Base-by-base conservation (phyloP, 495 filamentous ascomycete species). In the Neurospora pannonica region DNA sequence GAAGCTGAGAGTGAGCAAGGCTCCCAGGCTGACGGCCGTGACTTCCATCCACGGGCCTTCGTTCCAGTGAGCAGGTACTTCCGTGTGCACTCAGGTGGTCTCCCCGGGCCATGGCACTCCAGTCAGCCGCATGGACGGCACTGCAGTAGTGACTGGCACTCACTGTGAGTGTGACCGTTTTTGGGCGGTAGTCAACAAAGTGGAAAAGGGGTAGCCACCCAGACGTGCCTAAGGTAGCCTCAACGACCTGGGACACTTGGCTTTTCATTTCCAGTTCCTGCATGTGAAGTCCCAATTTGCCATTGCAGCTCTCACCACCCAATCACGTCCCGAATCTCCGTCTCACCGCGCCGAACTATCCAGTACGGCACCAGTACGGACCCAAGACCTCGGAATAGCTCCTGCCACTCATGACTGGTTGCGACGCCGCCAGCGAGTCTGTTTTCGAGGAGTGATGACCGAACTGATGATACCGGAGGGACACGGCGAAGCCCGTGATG, bases 251-350 rank as follows among this genome's bases (percentile, higher is more conserved):
- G n/a, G n/a, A 21, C 72, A 31, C 70, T 73, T 71, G 73, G 77
- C 19, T 28, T n/a, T 74, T 80, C 78, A 80, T 80, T 80, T 80
- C 78, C 76, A 69, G 75, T 75, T 76, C 74, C 77, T 80, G 78
- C 78, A 80, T 80, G 77, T 80, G 78, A 80, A 77, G 74, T 73
- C 71, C 73, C 42, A 42, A 72, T 72, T 69, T 71, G 70, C 73
- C 38, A 43, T 28, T 67, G n/a, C 38, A 75, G 67, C 46, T 73
- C 71, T 73, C 48, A 71, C 71, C 71, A 67, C 46, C 75, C 77
- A 78, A 77, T 78, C 73, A 78, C n/a, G 13, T 13, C 77, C 37
- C 15, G 28, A 39, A 34, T 9, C 4, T 38, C 19, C 42, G 71
- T 73, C 54, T 43, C 54, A 75, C 72, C 73, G 42, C 43, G 19